A percentile compares a stretch with the other conserved stretches of the same genome.
These are phyloP conservation scores for Melampsora occidentalis DNA, from an alignment of 1,284 basidiomycete species.

Conservation along the genomic window DNA sequence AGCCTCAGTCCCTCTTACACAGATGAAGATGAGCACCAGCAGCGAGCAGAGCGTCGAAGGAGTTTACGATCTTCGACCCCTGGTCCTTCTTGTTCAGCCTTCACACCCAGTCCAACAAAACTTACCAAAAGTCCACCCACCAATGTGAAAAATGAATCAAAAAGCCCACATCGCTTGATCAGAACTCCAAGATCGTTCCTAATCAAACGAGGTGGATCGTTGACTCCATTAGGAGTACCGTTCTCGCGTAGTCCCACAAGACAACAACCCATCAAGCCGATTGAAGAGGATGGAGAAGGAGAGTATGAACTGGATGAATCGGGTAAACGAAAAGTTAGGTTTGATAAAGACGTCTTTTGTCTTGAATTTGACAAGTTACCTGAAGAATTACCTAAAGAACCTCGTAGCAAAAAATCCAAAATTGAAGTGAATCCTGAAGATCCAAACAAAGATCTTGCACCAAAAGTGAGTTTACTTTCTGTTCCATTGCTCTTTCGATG, in stretches of 20 bases:
- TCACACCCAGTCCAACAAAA: too few species aligned
- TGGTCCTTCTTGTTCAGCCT: too few species aligned
- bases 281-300: background rate
- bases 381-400: conserved; percentile 20
- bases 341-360: conserved; percentile 39
- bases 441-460: too few species aligned
- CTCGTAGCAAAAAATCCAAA: too few species aligned
- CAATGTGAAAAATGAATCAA: background rate
- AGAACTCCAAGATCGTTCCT: conserved; percentile 34
- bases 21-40: background rate
- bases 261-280: background rate
- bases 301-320: background rate
- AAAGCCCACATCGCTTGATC: conserved; percentile 30
- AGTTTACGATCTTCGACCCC: conserved; percentile 11
- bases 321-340: conserved; percentile 33
- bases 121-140: too few species aligned
- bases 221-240: conserved; percentile 22
- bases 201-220: conserved; percentile 24
- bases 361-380: conserved; percentile 39
- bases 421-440: too few species aligned
- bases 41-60: conserved; percentile 3
- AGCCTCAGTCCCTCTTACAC: conserved; percentile 26
- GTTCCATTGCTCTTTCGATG: too few species aligned
- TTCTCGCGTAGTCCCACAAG: background rate
- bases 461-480: too few species aligned